phyloP scores from a whole-genome alignment of 148 eudicot genomes.

The Dianthus caryophyllus region DNA sequence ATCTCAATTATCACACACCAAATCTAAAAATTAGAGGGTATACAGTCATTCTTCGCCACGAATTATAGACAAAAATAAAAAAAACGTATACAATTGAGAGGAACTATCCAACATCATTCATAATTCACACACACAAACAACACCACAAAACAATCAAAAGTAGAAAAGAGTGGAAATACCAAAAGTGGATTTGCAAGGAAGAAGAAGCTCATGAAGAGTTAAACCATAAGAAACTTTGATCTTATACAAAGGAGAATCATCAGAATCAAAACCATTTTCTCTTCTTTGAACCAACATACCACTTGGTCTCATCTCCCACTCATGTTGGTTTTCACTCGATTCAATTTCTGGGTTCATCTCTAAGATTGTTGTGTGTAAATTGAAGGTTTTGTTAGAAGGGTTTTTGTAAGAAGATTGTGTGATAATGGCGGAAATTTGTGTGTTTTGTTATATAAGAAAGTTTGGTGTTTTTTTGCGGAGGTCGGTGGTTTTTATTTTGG shows the following conservation, averaged over 20 bases:
- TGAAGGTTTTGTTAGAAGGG: too few species aligned
- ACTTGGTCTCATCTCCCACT: conserved; percentile 45
- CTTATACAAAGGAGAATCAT: conserved; percentile 26
- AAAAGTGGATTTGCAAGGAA: conserved; percentile 49
- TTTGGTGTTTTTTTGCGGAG: too few species aligned
- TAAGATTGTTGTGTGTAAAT: not conserved
- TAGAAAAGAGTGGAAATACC: conserved; percentile 32
- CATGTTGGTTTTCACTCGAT: conserved; percentile 16
- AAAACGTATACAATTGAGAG: too few species aligned
- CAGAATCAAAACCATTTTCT: conserved; percentile 25
- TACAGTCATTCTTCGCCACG: too few species aligned
- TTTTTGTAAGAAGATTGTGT: too few species aligned
- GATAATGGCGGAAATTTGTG: too few species aligned
- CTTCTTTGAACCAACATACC: conserved; percentile 56
- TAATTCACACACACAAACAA: not conserved
- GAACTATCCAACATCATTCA: too few species aligned
- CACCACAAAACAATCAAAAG: not conserved
- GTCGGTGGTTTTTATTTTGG: too few species aligned
- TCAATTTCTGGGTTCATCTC: conserved; percentile 23
- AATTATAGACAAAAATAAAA: too few species aligned
- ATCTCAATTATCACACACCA: not conserved
- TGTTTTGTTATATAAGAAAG: too few species aligned
- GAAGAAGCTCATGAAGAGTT: conserved; percentile 34
- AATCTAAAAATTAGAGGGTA: too few species aligned
- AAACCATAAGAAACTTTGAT: conserved; percentile 59